Evolutionary conservation across 2,329 filamentous ascomycete genomes (phyloP).

Genomic region (Arthroderma sp.): DNA sequence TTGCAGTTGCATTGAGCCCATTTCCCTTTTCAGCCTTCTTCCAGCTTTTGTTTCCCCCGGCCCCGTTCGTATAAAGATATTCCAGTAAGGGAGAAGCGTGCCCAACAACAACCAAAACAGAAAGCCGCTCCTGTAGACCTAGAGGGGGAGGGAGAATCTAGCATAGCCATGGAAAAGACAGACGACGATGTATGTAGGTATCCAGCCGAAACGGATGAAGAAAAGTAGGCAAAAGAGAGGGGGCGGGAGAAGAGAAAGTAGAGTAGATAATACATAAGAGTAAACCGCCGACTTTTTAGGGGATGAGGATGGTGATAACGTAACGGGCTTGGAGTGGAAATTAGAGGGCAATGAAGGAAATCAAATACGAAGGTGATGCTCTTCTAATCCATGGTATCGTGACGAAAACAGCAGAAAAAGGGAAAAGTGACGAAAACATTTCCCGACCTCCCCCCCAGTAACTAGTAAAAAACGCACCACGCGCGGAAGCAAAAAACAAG

Average conservation of each 20-base stretch:
- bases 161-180: not conserved
- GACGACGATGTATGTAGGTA: too few species aligned
- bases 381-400: slow-evolving; percentile 7
- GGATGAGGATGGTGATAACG: not conserved
- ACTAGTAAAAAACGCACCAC: not conserved
- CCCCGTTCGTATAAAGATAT: too few species aligned
- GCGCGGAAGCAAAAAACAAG: not conserved
- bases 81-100: too few species aligned
- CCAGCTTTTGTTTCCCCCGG: too few species aligned
- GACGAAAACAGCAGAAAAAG: not conserved
- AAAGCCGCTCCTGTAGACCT: too few species aligned
- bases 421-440: not conserved
- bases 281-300: not conserved
- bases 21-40: too few species aligned
- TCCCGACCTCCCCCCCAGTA: not conserved
- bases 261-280: slow-evolving; percentile 1
- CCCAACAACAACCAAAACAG: too few species aligned
- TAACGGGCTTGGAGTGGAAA: not conserved
- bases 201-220: not conserved
- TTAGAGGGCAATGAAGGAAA: not conserved
- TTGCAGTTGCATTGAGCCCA: too few species aligned
- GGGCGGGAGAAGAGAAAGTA: too few species aligned
- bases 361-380: slow-evolving; percentile 3
- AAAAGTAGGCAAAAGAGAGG: not conserved
- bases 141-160: not conserved